phyloP scores from a whole-genome alignment of 805 yeast genomes.

The Ogataea glucozyma region DNA sequence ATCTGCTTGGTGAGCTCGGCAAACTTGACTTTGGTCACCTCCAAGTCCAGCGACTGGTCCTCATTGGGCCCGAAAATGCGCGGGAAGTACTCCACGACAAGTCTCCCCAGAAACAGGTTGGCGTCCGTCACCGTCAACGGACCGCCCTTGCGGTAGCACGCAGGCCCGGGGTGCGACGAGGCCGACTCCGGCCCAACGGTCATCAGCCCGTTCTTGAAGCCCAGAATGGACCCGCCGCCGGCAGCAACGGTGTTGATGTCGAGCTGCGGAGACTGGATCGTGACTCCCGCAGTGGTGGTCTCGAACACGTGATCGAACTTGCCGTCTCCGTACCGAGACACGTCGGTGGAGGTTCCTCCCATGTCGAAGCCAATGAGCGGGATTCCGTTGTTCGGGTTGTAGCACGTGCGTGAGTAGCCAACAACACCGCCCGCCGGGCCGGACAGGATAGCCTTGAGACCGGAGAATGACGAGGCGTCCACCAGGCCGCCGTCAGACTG shows the following conservation, averaged over 20 bases:
- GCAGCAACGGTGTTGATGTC: slow-evolving; percentile 84
- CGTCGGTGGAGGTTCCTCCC: slow-evolving; percentile 93
- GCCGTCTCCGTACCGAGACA: slow-evolving; percentile 68
- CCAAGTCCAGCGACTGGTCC: slow-evolving; percentile 64
- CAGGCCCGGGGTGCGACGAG: slow-evolving; percentile 87
- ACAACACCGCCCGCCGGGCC: slow-evolving; percentile 99
- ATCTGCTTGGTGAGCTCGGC: slow-evolving; percentile 54
- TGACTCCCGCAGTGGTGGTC: slow-evolving; percentile 79
- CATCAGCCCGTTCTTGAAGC: slow-evolving; percentile 71
- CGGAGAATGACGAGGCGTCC: slow-evolving; percentile 80
- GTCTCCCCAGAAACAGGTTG: slow-evolving; percentile 68
- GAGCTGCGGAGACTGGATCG: slow-evolving; percentile 81
- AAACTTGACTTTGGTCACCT: slow-evolving; percentile 52
- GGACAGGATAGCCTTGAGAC: slow-evolving; percentile 82
- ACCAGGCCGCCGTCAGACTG: slow-evolving; percentile 96
- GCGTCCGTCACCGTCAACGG: slow-evolving; percentile 87
- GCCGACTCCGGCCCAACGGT: slow-evolving; percentile 88
- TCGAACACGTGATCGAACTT: slow-evolving; percentile 77
- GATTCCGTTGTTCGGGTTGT: slow-evolving; percentile 47
- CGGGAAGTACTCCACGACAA: slow-evolving; percentile 75
- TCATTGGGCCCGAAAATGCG: slow-evolving; percentile 82
- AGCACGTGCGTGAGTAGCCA: slow-evolving; percentile 86
- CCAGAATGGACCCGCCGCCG: slow-evolving; percentile 74
- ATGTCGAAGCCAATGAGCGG: slow-evolving; percentile 83
- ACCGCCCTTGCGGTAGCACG: slow-evolving; percentile 82